These are phyloP conservation scores for Termitomyces sp. DNA, from an alignment of 768 basidiomycete species.

Conservation along the genomic window DNA sequence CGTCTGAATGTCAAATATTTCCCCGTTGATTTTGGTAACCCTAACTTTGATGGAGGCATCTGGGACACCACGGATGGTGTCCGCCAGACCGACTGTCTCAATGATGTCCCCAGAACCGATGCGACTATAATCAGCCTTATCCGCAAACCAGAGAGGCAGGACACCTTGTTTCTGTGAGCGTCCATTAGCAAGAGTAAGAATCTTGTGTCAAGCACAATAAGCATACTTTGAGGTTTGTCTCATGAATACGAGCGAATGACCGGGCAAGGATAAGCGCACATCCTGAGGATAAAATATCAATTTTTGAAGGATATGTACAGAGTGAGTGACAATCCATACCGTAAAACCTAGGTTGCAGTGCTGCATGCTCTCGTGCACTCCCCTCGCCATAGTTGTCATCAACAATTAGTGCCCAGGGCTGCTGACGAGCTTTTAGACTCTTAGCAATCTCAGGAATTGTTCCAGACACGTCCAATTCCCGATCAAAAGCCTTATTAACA, in stretches of 20 bases:
- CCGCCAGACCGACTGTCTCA: conserved; percentile 78
- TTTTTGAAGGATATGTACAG: neutral
- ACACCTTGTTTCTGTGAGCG: conserved; percentile 88
- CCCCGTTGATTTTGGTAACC: conserved; percentile 64
- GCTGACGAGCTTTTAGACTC: conserved; percentile 72
- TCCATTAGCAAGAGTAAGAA: conserved; percentile 6
- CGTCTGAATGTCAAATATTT: conserved; percentile 61
- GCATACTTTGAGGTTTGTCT: conserved; percentile 89
- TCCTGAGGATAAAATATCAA: conserved; percentile 36
- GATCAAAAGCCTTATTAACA: conserved; percentile 88
- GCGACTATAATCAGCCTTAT: conserved; percentile 79
- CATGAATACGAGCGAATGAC: conserved; percentile 97
- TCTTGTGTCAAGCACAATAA: neutral
- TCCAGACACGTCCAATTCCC: conserved; percentile 53
- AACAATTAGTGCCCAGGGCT: conserved; percentile 92
- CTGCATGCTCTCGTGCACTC: conserved; percentile 96
- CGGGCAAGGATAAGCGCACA: conserved; percentile 85
- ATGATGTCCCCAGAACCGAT: conserved; percentile 81
- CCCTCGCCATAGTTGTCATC: conserved; percentile 99
- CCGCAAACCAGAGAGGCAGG: conserved; percentile 89
- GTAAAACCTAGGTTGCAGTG: conserved; percentile 93
- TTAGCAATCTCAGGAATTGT: conserved; percentile 92
- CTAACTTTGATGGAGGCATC: conserved; percentile 47
- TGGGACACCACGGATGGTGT: conserved; percentile 49
- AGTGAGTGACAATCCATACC: conserved; percentile 34